phyloP scores from a whole-genome alignment of 108 stramenopile species.

The Fistulifera pelliculosa region DNA sequence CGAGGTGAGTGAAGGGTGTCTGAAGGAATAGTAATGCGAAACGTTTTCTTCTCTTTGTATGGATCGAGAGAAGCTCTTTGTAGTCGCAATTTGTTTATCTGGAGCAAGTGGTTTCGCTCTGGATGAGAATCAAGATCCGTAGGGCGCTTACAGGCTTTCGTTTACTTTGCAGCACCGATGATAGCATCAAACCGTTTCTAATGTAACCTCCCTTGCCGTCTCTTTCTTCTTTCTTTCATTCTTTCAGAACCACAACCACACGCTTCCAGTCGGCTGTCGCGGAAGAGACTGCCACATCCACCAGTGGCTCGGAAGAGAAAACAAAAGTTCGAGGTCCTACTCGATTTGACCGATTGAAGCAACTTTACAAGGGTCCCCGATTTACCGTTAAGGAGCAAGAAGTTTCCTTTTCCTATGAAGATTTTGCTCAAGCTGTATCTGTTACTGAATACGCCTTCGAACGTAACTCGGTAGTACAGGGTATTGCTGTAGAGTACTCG shows the following conservation, averaged over 20 bases:
- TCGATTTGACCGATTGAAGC: constrained; percentile 72
- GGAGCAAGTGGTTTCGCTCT: too few species aligned
- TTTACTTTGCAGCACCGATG: too few species aligned
- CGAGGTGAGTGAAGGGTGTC: too few species aligned
- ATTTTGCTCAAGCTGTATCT: constrained; percentile 64
- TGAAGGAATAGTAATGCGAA: too few species aligned
- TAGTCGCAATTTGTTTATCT: too few species aligned
- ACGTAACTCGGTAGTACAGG: constrained; percentile 77
- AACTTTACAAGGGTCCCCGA: constrained; percentile 65
- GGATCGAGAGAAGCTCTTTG: too few species aligned
- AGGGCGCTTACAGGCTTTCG: too few species aligned
- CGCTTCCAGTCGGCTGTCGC: constrained; percentile 7
- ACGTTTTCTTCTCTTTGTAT: too few species aligned
- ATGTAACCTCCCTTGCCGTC: neutral
- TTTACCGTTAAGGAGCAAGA: constrained; percentile 14
- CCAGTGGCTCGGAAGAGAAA: constrained; percentile 3
- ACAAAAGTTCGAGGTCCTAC: constrained; percentile 20
- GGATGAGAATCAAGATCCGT: too few species aligned
- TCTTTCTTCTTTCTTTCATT: neutral
- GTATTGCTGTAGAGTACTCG: constrained; percentile 63
- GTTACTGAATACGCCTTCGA: constrained; percentile 74
- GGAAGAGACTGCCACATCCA: constrained; percentile 7
- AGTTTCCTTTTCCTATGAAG: constrained; percentile 62
- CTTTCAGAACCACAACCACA: neutral
- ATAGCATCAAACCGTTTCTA: too few species aligned